phyloP scores from a whole-genome alignment of 371 early-diverging fungal species.

The Syncephalis fuscata region DNA sequence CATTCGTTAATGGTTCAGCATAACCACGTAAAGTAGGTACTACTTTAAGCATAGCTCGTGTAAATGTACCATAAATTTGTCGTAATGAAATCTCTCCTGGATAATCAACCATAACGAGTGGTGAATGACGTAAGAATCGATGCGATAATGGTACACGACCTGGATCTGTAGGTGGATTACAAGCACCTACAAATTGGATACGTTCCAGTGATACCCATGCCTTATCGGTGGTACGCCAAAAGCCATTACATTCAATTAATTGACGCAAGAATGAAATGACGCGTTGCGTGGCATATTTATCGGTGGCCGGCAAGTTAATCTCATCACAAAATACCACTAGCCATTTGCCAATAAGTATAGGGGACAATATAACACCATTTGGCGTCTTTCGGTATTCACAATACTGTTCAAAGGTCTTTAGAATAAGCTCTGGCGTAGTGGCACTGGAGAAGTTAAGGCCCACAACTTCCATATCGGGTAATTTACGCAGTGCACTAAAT shows the following conservation, averaged over 20 bases:
- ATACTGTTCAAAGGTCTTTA: conserved; percentile 94
- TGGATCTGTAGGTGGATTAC: conserved; percentile 98
- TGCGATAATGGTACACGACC: conserved; percentile 92
- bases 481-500: conserved; percentile 85
- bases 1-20: conserved; percentile 79
- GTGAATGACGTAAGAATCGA: conserved; percentile 92
- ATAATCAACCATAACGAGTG: conserved; percentile 96
- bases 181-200: conserved; percentile 97
- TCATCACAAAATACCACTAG: conserved; percentile 98
- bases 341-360: conserved; percentile 77
- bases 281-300: conserved; percentile 95
- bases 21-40: conserved; percentile 87
- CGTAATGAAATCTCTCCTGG: conserved; percentile 83
- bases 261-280: conserved; percentile 94
- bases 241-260: conserved; percentile 90
- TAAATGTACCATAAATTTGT: conserved; percentile 93
- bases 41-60: conserved; percentile 85
- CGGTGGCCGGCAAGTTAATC: conserved; percentile 92
- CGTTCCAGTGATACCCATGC: conserved; percentile 88
- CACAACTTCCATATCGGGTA: conserved; percentile 92
- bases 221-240: conserved; percentile 85
- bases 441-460: conserved; percentile 97
- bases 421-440: conserved; percentile 87
- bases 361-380: conserved; percentile 76
- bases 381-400: conserved; percentile 96